Percentiles rank a stretch among this genome's conserved stretches.
Evolutionary conservation across 139 green algal genomes (phyloP).

Genomic region (Chlorella sp.): DNA sequence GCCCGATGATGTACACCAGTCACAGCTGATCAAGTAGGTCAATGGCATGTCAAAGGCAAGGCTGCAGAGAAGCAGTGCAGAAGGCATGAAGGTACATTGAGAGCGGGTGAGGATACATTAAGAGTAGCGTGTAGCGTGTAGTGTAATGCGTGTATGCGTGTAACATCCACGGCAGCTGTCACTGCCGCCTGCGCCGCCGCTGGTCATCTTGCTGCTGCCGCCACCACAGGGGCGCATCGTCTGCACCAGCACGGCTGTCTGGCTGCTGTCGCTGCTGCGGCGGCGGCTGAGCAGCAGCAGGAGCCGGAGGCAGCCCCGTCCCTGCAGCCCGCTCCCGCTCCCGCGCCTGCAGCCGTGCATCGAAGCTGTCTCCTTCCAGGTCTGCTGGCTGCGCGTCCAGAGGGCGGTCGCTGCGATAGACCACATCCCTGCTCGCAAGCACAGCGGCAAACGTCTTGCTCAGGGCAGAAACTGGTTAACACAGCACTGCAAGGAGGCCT

Average conservation of each 20-base stretch:
- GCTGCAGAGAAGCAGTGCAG: no score
- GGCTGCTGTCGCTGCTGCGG: background rate
- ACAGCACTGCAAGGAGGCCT: no score
- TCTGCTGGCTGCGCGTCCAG: slow-evolving; percentile 31
- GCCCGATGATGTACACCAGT: no score
- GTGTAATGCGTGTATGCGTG: no score
- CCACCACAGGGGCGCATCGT: background rate
- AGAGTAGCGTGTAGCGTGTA: no score
- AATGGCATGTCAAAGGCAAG: no score
- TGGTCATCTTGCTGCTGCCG: slow-evolving; percentile 16
- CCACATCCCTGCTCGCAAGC: slow-evolving; percentile 8
- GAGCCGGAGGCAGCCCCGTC: background rate
- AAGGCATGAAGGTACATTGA: no score
- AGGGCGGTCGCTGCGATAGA: slow-evolving; percentile 36
- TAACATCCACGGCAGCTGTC: no score
- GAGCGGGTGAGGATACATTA: no score
- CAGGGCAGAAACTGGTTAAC: no score
- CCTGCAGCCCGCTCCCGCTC: slow-evolving; percentile 13
- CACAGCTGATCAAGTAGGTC: no score
- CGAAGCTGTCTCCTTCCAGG: slow-evolving; percentile 34
- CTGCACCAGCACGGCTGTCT: background rate
- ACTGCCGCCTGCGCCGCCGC: background rate
- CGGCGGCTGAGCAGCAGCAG: background rate
- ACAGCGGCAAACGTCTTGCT: no score
- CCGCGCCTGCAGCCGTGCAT: slow-evolving; percentile 26